Evolutionary conservation across 2,329 filamentous ascomycete genomes (phyloP), one percentile per base, ranked within the genome.

Genomic region (Phoma sp.): DNA sequence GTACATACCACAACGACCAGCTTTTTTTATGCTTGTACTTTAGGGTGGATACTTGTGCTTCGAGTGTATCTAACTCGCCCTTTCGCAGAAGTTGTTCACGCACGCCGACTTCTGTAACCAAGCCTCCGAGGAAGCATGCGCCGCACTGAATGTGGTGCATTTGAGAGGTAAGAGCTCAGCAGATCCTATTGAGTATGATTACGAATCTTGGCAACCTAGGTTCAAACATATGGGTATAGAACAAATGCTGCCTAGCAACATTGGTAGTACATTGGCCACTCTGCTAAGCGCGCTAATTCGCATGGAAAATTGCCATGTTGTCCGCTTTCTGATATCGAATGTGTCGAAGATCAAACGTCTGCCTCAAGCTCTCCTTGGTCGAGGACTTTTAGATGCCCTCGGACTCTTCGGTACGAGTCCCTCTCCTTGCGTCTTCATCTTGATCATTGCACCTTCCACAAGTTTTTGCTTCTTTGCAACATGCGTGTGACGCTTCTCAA

Each of bases 391-490:
- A 12, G 62, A 66, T 6, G 57, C 25, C 25, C 58, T 61, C 4
- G 79, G 78, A 38, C 76, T 79, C 48, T 77, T 78, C 2, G 52
- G 52, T 27, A 88, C 72, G 27, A 88, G 77, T 31, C 78, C 78
- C 19, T 77, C 75, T 5, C 85, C 85, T 36, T 80, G 82, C 33
- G 74, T 74, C 68, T 80, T 83, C 82, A 88, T 85, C 57, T 74
- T 80, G 8, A 71, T 71, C 60, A 85, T 68, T 27, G 83, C 81
- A n/a, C 71, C 70, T 32, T 81, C 76, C 5, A 85, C 77, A 19
- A 81, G 72, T 15, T 71, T 69, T 39, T 78, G 78, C 61, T 84
- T 82, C 50, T 77, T 77, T 50, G 78, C 73, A 3, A 87, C 79
- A 36, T 74, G 64, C 7, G 79, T 74, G 63, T 87, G 77, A n/a